Conservation (phyloP, 352 stramenopile genomes). For the Globisporangium takayamanum region DNA sequence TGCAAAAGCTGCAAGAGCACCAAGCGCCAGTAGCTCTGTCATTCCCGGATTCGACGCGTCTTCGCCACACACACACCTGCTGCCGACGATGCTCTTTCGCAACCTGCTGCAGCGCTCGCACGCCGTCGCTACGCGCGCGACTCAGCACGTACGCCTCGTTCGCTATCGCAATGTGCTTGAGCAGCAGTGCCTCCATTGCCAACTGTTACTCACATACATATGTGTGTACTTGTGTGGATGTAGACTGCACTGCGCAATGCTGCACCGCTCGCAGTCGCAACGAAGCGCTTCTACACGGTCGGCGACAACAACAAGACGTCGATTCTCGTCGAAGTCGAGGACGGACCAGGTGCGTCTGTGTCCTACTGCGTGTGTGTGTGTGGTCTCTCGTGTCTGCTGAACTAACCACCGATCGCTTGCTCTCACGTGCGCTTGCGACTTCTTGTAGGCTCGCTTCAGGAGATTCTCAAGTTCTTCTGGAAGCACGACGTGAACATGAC, state of each 20-base stretch:
- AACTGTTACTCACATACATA: neutral
- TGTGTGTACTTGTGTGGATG: neutral
- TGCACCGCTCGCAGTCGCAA: conserved; percentile 1
- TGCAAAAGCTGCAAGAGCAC: neutral
- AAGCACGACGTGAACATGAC: conserved; percentile 97
- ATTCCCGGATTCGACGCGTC: conserved; percentile 8
- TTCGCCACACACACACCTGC: neutral
- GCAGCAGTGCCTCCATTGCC: neutral
- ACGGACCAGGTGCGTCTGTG: conserved; percentile 29
- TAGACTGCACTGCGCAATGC: conserved; percentile 1
- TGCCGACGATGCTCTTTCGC: conserved; percentile 6
- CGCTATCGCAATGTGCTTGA: neutral
- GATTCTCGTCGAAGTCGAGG: conserved; percentile 68
- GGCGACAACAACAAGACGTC: conserved; percentile 67
- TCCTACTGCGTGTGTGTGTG: neutral
- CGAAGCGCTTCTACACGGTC: conserved; percentile 14
- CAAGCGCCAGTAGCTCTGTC: neutral
- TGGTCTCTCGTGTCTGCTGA: neutral
- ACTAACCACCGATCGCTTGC: neutral
- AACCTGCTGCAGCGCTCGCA: conserved; percentile 7
- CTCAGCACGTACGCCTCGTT: conserved; percentile 1
- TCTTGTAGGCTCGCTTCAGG: conserved; percentile 79
- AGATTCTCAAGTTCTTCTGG: conserved; percentile 96
- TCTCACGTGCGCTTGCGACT: neutral
- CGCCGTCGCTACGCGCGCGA: conserved; percentile 1